phyloP scores from a whole-genome alignment of 768 basidiomycete species.

The Trametes coccinea region DNA sequence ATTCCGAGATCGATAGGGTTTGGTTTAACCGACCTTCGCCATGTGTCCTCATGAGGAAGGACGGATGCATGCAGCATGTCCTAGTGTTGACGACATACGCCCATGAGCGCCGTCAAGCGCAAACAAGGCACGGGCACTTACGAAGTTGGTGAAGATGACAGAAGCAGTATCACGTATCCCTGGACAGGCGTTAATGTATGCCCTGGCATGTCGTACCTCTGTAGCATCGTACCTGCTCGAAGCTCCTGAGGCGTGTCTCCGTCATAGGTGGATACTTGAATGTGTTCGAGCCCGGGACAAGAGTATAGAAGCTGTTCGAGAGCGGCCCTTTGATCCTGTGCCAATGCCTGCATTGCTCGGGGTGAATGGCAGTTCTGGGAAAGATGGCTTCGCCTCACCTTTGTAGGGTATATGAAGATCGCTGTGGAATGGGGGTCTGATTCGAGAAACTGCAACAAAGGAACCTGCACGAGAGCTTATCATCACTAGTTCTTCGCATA shows the following conservation, averaged over 20 bases:
- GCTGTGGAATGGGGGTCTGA: constrained; percentile 62
- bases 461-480: constrained; percentile 50
- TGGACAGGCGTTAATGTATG: constrained; percentile 27
- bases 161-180: constrained; percentile 73
- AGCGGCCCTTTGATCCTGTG: constrained; percentile 81
- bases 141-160: constrained; percentile 89
- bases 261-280: constrained; percentile 73
- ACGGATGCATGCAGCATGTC: constrained; percentile 87
- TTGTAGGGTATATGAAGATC: constrained; percentile 88
- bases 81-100: constrained; percentile 37
- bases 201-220: neutral
- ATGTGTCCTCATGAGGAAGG: constrained; percentile 79
- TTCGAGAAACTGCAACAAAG: constrained; percentile 66
- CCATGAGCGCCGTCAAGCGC: neutral
- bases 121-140: constrained; percentile 32
- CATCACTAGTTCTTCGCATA: neutral
- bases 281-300: constrained; percentile 61
- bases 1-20: neutral
- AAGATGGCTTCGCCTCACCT: constrained; percentile 41
- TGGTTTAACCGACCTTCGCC: constrained; percentile 58
- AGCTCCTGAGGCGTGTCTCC: constrained; percentile 80
- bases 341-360: constrained; percentile 59
- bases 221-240: constrained; percentile 48
- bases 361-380: neutral
- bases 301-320: constrained; percentile 64